These are phyloP conservation scores for Persicaria maculosa DNA, from an alignment of 148 eudicot genomes.

Conservation along the genomic window DNA sequence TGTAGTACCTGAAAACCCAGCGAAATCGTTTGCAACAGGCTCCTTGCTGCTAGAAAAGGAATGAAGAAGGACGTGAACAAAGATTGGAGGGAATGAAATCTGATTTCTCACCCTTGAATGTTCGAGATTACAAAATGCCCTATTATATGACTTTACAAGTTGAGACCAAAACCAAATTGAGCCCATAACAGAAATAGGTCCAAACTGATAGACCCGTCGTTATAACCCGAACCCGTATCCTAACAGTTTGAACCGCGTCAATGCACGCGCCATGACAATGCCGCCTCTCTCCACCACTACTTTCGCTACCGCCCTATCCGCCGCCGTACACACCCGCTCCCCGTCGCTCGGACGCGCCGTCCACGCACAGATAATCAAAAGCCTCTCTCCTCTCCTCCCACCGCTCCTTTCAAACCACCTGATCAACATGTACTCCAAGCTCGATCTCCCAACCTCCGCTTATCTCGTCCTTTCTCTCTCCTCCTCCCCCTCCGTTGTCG, in stretches of 20 bases:
- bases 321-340: slow-evolving; percentile 33
- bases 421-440: slow-evolving; percentile 57
- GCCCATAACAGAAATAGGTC: too few relatives aligned
- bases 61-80: too few relatives aligned
- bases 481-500: slow-evolving; percentile 46
- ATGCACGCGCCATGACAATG: slow-evolving; percentile 15
- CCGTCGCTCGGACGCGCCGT: slow-evolving; percentile 32
- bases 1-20: too few relatives aligned
- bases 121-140: too few relatives aligned
- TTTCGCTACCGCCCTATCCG: slow-evolving; percentile 24
- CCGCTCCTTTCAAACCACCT: slow-evolving; percentile 40
- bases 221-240: too few relatives aligned
- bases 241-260: background rate
- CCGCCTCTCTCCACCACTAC: slow-evolving; percentile 24
- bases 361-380: slow-evolving; percentile 41
- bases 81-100: background rate
- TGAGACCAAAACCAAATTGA: too few relatives aligned
- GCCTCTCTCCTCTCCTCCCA: slow-evolving; percentile 17
- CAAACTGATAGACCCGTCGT: too few relatives aligned
- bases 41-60: too few relatives aligned
- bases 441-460: slow-evolving; percentile 41
- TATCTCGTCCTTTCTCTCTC: slow-evolving; percentile 35
- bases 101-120: too few relatives aligned
- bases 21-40: too few relatives aligned
- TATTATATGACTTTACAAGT: too few relatives aligned